Evolutionary conservation across 495 filamentous ascomycete species (phyloP).

Genomic region (Hypomontagnella submonticulosa): DNA sequence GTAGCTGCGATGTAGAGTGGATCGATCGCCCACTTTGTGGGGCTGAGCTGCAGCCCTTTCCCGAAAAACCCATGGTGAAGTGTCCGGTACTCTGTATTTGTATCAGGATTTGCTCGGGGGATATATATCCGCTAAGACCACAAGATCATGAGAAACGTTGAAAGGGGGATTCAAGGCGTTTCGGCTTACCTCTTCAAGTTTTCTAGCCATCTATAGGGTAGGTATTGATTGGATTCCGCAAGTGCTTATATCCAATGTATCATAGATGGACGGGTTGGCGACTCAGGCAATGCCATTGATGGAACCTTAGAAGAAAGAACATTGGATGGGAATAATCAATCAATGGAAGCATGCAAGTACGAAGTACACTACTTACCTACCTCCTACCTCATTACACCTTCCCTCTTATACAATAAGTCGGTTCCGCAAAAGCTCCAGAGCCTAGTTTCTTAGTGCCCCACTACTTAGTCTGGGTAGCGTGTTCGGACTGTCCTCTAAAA

Average conservation of each 20-base stretch:
- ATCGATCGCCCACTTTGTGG: slow-evolving; percentile 37
- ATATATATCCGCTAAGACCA: slow-evolving; percentile 32
- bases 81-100: slow-evolving; percentile 18
- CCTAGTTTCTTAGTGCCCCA: slow-evolving; percentile 27
- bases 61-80: slow-evolving; percentile 22
- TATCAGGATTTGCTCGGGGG: slow-evolving; percentile 18
- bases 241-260: background rate
- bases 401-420: too few relatives aligned
- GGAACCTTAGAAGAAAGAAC: too few relatives aligned
- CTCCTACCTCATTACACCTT: background rate
- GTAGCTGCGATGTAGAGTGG: slow-evolving; percentile 39
- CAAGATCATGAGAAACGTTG: slow-evolving; percentile 17
- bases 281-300: background rate
- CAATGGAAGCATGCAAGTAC: slow-evolving; percentile 14
- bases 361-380: slow-evolving; percentile 1
- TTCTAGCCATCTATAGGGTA: slow-evolving; percentile 8
- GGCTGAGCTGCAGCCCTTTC: slow-evolving; percentile 35
- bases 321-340: background rate
- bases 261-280: background rate
- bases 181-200: slow-evolving; percentile 32
- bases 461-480: slow-evolving; percentile 11
- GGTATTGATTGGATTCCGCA: slow-evolving; percentile 7
- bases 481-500: slow-evolving; percentile 20
- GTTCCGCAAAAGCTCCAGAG: background rate
- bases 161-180: background rate